phyloP scores from a whole-genome alignment of 163 green algal genomes.

The Chloromonas sp. region DNA sequence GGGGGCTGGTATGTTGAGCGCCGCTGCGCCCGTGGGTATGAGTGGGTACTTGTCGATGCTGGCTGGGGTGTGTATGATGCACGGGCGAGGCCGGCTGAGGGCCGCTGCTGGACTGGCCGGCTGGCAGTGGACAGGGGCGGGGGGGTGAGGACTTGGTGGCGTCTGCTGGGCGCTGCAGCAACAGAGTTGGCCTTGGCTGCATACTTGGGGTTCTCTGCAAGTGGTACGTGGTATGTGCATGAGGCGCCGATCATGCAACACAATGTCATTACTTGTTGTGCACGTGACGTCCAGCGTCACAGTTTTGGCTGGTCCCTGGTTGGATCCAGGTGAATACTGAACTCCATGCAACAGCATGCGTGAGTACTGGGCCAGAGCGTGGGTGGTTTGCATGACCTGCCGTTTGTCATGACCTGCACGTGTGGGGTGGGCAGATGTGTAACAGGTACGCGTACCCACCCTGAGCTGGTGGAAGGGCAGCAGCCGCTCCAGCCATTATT shows the following conservation, averaged over 20 bases:
- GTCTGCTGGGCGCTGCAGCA: neutral
- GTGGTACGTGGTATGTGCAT: neutral
- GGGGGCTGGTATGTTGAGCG: neutral
- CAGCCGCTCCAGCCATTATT: neutral
- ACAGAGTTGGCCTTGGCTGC: neutral
- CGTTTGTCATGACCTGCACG: too few relatives aligned
- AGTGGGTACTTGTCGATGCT: neutral
- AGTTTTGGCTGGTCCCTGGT: too few relatives aligned
- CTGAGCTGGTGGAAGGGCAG: neutral
- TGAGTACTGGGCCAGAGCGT: too few relatives aligned
- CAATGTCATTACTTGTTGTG: too few relatives aligned
- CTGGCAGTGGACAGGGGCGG: constrained; percentile 1
- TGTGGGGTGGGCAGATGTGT: too few relatives aligned
- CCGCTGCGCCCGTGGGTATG: neutral
- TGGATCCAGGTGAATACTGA: too few relatives aligned
- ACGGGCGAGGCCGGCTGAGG: neutral
- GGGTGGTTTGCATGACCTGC: too few relatives aligned
- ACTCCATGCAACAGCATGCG: too few relatives aligned
- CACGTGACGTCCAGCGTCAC: too few relatives aligned
- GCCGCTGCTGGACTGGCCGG: neutral
- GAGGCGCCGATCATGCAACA: neutral
- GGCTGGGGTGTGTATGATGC: neutral
- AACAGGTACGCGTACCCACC: neutral
- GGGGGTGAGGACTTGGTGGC: neutral
- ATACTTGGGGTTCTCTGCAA: neutral